Percentiles rank a stretch among this genome's conserved stretches.
These are phyloP conservation scores for Ceriops decandra DNA, from an alignment of 345 rosid genomes.

Conservation along the genomic window DNA sequence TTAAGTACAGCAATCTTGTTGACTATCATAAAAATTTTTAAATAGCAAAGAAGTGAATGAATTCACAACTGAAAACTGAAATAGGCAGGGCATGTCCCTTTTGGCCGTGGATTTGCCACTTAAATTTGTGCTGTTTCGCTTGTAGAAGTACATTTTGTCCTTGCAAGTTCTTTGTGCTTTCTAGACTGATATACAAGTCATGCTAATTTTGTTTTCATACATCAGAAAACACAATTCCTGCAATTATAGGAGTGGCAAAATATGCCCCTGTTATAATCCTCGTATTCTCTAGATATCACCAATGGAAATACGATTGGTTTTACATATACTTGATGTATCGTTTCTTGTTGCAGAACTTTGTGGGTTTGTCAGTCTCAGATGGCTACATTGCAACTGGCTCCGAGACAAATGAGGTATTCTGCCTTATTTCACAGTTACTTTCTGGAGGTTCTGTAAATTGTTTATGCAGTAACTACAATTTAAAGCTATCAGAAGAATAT, in stretches of 20 bases:
- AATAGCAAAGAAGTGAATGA: too few species aligned
- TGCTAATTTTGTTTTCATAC: too few species aligned
- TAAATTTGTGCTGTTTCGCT: too few species aligned
- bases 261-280: neutral
- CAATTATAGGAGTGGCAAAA: too few species aligned
- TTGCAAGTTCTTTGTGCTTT: neutral
- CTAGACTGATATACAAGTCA: neutral
- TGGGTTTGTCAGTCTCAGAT: conserved; percentile 87
- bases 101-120: too few species aligned
- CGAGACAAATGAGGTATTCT: conserved; percentile 90
- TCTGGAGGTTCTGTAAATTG: neutral
- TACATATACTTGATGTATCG: conserved; percentile 4
- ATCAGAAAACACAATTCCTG: too few species aligned
- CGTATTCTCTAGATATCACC: neutral
- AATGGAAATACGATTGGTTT: neutral
- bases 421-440: neutral
- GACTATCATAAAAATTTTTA: too few species aligned
- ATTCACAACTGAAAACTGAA: too few species aligned
- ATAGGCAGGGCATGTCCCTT: too few species aligned
- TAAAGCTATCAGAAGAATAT: neutral
- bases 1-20: too few species aligned
- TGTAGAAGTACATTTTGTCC: too few species aligned
- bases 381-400: conserved; percentile 99
- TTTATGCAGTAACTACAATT: neutral
- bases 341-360: conserved; percentile 69